A percentile compares a stretch with the other conserved stretches of the same genome.
Conservation (phyloP, 2,329 filamentous ascomycete species). For the Celoporthe dispersa region DNA sequence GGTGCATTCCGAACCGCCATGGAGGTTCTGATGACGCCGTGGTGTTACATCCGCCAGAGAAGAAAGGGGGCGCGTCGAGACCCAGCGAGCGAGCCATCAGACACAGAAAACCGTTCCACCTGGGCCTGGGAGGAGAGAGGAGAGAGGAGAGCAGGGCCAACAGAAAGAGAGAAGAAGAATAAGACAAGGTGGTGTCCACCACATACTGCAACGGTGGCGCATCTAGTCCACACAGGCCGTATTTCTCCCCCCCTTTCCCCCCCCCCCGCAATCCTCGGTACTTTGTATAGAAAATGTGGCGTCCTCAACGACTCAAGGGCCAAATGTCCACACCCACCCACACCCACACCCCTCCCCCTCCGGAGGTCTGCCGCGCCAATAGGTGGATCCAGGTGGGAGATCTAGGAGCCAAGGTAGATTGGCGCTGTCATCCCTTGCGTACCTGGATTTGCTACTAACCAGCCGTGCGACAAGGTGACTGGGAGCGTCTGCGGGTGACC, state of each 20-base stretch:
- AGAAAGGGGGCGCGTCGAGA: background rate
- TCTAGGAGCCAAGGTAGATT: conserved; percentile 1
- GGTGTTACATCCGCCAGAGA: conserved; percentile 3
- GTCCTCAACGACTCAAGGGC: background rate
- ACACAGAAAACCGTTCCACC: background rate
- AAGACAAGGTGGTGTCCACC: background rate
- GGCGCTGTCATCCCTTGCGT: conserved; percentile 14
- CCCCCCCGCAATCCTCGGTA: background rate
- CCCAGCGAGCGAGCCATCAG: background rate
- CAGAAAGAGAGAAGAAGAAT: background rate
- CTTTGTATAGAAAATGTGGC: background rate
- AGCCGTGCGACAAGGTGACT: conserved; percentile 2
- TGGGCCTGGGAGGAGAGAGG: background rate
- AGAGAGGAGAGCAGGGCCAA: background rate
- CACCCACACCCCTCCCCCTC: background rate
- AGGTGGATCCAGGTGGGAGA: background rate
- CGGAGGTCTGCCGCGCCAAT: background rate
- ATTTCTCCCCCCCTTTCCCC: background rate
- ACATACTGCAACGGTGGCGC: background rate
- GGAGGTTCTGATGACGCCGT: conserved; percentile 11
- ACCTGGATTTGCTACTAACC: background rate
- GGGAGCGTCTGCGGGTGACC: background rate
- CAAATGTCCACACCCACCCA: background rate
- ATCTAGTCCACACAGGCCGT: background rate
- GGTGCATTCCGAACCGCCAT: background rate